Percentiles rank a stretch among this genome's conserved stretches.
phyloP scores from a whole-genome alignment of 2,329 filamentous ascomycete species.

The Pyricularia sp. region DNA sequence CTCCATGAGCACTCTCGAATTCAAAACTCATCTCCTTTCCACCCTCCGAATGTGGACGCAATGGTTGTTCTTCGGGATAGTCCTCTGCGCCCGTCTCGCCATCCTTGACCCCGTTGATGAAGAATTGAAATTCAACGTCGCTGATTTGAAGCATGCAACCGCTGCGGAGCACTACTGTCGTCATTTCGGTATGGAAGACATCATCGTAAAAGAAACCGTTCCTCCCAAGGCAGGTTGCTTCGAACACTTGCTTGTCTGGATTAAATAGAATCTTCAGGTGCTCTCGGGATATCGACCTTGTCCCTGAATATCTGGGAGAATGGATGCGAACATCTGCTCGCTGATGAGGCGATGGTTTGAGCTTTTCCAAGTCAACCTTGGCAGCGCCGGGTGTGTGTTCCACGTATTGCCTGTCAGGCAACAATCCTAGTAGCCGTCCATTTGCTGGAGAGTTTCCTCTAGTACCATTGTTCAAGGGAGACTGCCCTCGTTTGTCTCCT shows the following conservation, averaged over 20 bases:
- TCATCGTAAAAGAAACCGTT: conserved; percentile 62
- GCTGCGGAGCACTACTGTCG: conserved; percentile 45
- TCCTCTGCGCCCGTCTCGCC: conserved; percentile 49
- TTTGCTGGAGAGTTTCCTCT: not conserved
- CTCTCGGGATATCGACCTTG: conserved; percentile 60
- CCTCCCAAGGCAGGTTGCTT: conserved; percentile 45
- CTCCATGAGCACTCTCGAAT: conserved; percentile 51
- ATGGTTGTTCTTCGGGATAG: conserved; percentile 34
- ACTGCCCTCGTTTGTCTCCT: not conserved
- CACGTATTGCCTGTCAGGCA: conserved; percentile 35
- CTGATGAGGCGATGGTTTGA: conserved; percentile 47
- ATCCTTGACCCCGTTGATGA: conserved; percentile 49
- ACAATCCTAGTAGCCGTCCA: not conserved
- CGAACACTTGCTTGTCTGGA: conserved; percentile 46
- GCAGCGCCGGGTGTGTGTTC: conserved; percentile 46
- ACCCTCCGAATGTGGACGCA: conserved; percentile 37
- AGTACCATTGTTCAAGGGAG: not conserved
- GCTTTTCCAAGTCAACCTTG: conserved; percentile 43
- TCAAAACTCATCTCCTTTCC: conserved; percentile 63
- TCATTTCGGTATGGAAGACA: conserved; percentile 35
- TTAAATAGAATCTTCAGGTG: conserved; percentile 65
- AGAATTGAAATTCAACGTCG: conserved; percentile 53
- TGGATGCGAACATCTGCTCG: conserved; percentile 61
- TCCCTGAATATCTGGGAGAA: conserved; percentile 39
- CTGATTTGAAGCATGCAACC: conserved; percentile 60